Percentiles rank a stretch among this genome's conserved stretches.
These are phyloP conservation scores for Stenocarpella maydis DNA, from an alignment of 2,329 filamentous ascomycete genomes.

Conservation along the genomic window DNA sequence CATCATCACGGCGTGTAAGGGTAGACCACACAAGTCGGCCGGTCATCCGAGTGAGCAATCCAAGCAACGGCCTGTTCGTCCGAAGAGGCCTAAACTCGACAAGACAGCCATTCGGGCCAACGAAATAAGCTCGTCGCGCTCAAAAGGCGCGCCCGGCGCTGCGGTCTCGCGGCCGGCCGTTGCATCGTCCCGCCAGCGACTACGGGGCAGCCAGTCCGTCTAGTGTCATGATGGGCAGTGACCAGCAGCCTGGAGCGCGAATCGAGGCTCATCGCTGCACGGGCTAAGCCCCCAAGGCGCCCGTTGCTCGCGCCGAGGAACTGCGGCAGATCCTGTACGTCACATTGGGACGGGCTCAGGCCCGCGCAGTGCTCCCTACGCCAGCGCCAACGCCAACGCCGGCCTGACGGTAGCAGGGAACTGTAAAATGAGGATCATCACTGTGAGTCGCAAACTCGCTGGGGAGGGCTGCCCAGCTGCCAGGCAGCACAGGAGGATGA, in stretches of 20 bases:
- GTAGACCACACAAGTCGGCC: not conserved
- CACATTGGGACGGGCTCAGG: constrained; percentile 16
- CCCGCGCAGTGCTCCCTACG: constrained; percentile 3
- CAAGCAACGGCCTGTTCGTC: constrained; percentile 13
- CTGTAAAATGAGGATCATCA: constrained; percentile 20
- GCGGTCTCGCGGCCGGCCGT: constrained; percentile 7
- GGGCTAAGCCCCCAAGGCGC: constrained; percentile 9
- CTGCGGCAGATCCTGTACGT: constrained; percentile 19
- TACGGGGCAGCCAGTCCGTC: not conserved
- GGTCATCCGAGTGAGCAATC: constrained; percentile 2
- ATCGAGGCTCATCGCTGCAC: not conserved
- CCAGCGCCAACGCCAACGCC: not conserved
- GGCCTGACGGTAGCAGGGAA: not conserved
- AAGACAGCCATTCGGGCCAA: not conserved
- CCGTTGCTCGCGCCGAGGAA: not conserved
- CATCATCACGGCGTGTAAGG: not conserved
- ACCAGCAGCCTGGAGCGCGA: not conserved
- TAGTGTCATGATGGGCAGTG: not conserved
- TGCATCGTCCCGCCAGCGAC: not conserved
- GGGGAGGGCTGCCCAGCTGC: not conserved
- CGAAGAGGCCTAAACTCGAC: constrained; percentile 14
- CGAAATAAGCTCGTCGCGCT: constrained; percentile 13
- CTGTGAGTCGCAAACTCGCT: not conserved
- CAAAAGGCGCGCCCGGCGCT: constrained; percentile 12
- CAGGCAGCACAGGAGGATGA: too few species aligned